phyloP scores from a whole-genome alignment of 2,329 filamentous ascomycete species.

The Aspergillus melleus region DNA sequence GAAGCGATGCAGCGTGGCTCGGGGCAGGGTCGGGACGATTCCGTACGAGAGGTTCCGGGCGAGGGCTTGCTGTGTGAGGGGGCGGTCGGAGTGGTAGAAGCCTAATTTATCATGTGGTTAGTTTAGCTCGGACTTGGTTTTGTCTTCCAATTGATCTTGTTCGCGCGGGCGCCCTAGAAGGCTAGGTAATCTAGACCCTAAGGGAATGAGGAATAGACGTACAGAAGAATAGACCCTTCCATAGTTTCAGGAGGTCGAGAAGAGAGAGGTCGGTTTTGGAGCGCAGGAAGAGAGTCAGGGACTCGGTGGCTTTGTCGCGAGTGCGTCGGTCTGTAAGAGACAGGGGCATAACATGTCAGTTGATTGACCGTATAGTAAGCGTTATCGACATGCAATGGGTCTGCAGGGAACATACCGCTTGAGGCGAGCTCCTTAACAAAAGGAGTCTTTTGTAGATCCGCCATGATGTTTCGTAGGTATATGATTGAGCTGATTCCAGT shows the following conservation, averaged over 20 bases:
- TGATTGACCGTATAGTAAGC: neutral
- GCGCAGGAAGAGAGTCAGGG: constrained; percentile 75
- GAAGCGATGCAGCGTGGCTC: constrained; percentile 46
- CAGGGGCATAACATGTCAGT: constrained; percentile 8
- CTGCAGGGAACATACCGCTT: constrained; percentile 58
- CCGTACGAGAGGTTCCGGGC: constrained; percentile 70
- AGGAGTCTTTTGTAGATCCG: constrained; percentile 55
- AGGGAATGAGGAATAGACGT: constrained; percentile 23
- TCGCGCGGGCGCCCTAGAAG: neutral
- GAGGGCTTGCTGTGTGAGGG: constrained; percentile 81
- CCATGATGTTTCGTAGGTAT: constrained; percentile 21
- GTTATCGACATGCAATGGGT: neutral
- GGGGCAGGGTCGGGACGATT: constrained; percentile 63
- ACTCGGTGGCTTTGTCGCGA: constrained; percentile 73
- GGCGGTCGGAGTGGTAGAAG: constrained; percentile 91
- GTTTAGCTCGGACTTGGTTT: neutral
- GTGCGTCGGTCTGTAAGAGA: constrained; percentile 66
- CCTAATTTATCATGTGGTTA: constrained; percentile 43
- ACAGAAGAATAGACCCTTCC: constrained; percentile 92
- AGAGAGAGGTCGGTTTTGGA: constrained; percentile 61
- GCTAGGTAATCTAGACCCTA: neutral
- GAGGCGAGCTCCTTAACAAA: constrained; percentile 84
- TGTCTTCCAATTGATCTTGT: neutral
- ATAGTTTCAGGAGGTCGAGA: constrained; percentile 80
- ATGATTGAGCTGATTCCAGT: neutral